Evolutionary conservation across 352 stramenopile genomes (phyloP).

Genomic region (Pythium monospermum): DNA sequence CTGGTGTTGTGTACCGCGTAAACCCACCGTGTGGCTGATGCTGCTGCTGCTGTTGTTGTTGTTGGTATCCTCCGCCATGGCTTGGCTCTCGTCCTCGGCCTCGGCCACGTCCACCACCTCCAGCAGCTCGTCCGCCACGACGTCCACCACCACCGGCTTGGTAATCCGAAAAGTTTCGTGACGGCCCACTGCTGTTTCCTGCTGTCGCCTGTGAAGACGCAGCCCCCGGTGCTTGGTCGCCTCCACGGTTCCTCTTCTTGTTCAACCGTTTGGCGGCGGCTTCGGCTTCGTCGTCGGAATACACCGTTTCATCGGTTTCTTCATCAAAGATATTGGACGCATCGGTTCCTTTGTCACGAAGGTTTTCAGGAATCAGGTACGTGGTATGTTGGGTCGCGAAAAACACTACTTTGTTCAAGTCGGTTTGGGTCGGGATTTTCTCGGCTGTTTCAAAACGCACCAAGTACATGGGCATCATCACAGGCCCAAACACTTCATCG

Average conservation of each 20-base stretch:
- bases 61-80: conserved; percentile 1
- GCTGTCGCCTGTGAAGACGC: neutral
- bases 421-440: conserved; percentile 56
- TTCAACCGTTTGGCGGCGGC: conserved; percentile 61
- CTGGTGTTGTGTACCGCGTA: conserved; percentile 26
- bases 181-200: conserved; percentile 4
- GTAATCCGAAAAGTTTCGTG: conserved; percentile 24
- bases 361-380: conserved; percentile 71
- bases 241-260: conserved; percentile 57
- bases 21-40: conserved; percentile 21
- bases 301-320: conserved; percentile 69
- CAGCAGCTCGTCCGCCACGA: conserved; percentile 1
- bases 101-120: conserved; percentile 15
- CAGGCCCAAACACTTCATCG: conserved; percentile 80
- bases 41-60: conserved; percentile 15
- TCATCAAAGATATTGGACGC: conserved; percentile 86
- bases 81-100: conserved; percentile 6
- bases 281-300: conserved; percentile 83
- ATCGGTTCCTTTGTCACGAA: conserved; percentile 80
- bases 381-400: conserved; percentile 76
- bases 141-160: conserved; percentile 8
- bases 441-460: conserved; percentile 63
- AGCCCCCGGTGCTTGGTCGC: conserved; percentile 5
- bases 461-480: conserved; percentile 86
- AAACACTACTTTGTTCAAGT: conserved; percentile 44